Base-by-base conservation (phyloP, 768 basidiomycete genomes). In the Chalciporus pseudorubinellus region DNA sequence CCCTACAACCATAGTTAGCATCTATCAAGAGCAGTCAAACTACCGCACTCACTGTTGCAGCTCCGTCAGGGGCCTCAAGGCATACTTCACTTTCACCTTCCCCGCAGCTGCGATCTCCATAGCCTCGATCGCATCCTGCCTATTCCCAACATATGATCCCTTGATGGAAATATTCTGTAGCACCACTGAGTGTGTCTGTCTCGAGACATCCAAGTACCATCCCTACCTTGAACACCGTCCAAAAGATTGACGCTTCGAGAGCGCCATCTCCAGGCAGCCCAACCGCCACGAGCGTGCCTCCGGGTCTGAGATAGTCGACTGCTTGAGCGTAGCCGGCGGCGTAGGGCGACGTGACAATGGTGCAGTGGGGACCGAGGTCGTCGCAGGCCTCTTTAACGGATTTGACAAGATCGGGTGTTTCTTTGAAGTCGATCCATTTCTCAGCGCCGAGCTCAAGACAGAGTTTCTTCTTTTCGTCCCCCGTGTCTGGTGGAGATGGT, bases 121-220 rank as follows among this genome's bases (percentile, higher is more conserved):
- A 0, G 93, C 88, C 67, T 95, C 92, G 10, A 78, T 67, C 3
- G 91, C 83, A 62, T 95, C 93, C 67, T 92, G 90, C 34, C 88
- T 81, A 68, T 91, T 92, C 1, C 89, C 83, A 13, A 77, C 73
- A 48, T 76, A 78, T 3, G 77, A 80, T 9, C 60, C 55, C 45
- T 61, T 52, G 63, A 60, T 57, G 12, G 52, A 44, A 8, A 64
- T 54, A 19, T 38, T 77, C 64, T 70, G 41, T 14, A 6, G 21
- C 12, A 16, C 19, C 16, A 13, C 29, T 21, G 10, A 54, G 41
- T 12, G 3, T 10, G 55, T 53, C 46, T 39, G 42, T 49, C 28
- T 48, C 52, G 20, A 13, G 21, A 11, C 8, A 40, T 3, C 44
- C n/a, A n/a, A 24, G 24, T 77, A 64, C 36, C 73, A 44, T 14